Base-by-base conservation (phyloP, 352 stramenopile species). In the Phytophthora megakarya region DNA sequence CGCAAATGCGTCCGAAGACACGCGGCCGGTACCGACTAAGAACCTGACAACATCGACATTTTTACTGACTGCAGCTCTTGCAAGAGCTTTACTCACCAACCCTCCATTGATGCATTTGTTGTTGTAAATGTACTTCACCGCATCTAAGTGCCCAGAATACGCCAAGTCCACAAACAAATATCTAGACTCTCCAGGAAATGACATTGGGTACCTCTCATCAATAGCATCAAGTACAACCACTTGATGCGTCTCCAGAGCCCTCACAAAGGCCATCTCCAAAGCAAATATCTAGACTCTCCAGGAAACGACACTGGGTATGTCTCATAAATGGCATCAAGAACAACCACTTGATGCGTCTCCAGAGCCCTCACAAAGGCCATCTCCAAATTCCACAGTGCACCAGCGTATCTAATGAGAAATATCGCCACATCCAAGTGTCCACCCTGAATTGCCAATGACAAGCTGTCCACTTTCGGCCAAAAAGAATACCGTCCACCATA, bases 121-220 rank as follows among this genome's bases (percentile, higher is more conserved):
- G 9, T 37, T 51, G 40, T 50, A 50, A 4, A 60, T 16, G 28
- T 50, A 50, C 19, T 33, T 18, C 13, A 60, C 26, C 21, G 51
- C 51, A 35, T 43, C 21, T 35, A 18, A 2, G 11, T 43, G 12
- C 1, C 51, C 51, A 7, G 46, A 53, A 21, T 5, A 9, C 11
- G 28, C 18, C 33, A 53, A 11, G 4, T 30, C 21, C 0, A 44
- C n/a, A 13, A 54, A 54, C 19, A 54, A 44, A 9, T 33, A n/a
- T 11, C 5, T 1, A 23, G 18, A n/a, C n/a, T n/a, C n/a, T n/a
- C n/a, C 13, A 12, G 2, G 32, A 19, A 19, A 21, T 18, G 8
- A 6, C 21, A 43, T 9, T 21, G 28, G 21, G 9, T 54, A 44
- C 11, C n/a, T n/a, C 6, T 54, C 47, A 1, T 30, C 3, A 6